These are phyloP conservation scores for Corrigiola litoralis DNA, from an alignment of 179 eudicot genomes.

Conservation along the genomic window DNA sequence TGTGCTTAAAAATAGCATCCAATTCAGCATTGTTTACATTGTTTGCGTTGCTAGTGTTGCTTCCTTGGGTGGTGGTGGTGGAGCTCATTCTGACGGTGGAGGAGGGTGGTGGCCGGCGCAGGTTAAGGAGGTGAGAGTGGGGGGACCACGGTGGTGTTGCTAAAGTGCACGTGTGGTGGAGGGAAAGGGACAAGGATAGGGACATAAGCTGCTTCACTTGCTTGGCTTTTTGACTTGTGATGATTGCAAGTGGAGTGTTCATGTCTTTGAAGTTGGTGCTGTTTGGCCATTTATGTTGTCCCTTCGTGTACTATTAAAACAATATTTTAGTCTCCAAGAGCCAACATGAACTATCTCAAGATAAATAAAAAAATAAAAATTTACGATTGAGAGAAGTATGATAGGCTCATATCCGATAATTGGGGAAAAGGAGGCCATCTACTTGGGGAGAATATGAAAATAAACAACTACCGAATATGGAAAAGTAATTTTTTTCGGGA, in stretches of 20 bases:
- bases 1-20: slow-evolving; percentile 58
- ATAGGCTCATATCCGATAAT: too few relatives aligned
- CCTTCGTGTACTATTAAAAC: too few relatives aligned
- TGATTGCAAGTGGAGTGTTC: not conserved
- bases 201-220: slow-evolving; percentile 17
- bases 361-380: too few relatives aligned
- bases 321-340: too few relatives aligned
- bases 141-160: slow-evolving; percentile 23
- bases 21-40: slow-evolving; percentile 23
- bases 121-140: slow-evolving; percentile 15
- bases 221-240: slow-evolving; percentile 14
- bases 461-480: too few relatives aligned
- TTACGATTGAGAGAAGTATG: too few relatives aligned
- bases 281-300: too few relatives aligned
- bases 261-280: not conserved
- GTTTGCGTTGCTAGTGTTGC: not conserved
- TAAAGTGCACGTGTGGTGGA: slow-evolving; percentile 25
- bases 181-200: not conserved
- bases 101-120: slow-evolving; percentile 22
- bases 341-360: too few relatives aligned
- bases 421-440: too few relatives aligned
- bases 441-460: too few relatives aligned
- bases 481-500: too few relatives aligned
- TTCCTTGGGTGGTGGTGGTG: slow-evolving; percentile 3
- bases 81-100: slow-evolving; percentile 42